A percentile compares a stretch with the other conserved stretches of the same genome.
These are phyloP conservation scores for Eucalyptus microcorys DNA, from an alignment of 345 rosid genomes.

Conservation along the genomic window DNA sequence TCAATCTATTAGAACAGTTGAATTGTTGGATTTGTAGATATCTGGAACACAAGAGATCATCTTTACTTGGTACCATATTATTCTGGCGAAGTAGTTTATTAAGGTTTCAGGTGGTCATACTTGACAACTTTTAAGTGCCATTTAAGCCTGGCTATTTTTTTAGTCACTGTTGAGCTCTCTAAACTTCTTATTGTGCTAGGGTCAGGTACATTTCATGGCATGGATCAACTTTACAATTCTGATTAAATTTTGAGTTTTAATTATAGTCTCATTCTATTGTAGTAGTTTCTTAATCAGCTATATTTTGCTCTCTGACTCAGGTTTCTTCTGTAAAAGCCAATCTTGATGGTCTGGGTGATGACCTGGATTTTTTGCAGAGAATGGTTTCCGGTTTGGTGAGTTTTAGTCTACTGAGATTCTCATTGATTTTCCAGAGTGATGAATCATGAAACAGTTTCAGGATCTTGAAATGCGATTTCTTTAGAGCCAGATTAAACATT, in stretches of 20 bases:
- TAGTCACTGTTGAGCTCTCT: not conserved
- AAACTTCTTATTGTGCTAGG: not conserved
- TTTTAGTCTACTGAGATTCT: not conserved
- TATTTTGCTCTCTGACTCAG: slow-evolving; percentile 21
- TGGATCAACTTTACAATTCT: not conserved
- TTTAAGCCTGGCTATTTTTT: not conserved
- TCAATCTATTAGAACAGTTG: not conserved
- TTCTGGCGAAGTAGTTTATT: not conserved
- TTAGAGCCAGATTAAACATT: not conserved
- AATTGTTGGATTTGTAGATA: not conserved
- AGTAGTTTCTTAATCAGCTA: not conserved
- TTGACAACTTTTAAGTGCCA: not conserved
- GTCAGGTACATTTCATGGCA: not conserved
- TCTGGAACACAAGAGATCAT: not conserved
- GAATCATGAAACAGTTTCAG: not conserved
- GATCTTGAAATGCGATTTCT: not conserved
- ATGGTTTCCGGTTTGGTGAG: slow-evolving; percentile 66
- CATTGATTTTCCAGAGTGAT: not conserved
- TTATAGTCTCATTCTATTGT: not conserved
- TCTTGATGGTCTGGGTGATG: slow-evolving; percentile 48
- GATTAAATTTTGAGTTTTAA: not conserved
- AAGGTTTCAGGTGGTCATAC: not conserved
- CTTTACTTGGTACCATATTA: not conserved
- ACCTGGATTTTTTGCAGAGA: slow-evolving; percentile 47
- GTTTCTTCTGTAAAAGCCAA: slow-evolving; percentile 48